Base-by-base conservation (phyloP, 2,329 filamentous ascomycete genomes). In the Thelonectria rubi region DNA sequence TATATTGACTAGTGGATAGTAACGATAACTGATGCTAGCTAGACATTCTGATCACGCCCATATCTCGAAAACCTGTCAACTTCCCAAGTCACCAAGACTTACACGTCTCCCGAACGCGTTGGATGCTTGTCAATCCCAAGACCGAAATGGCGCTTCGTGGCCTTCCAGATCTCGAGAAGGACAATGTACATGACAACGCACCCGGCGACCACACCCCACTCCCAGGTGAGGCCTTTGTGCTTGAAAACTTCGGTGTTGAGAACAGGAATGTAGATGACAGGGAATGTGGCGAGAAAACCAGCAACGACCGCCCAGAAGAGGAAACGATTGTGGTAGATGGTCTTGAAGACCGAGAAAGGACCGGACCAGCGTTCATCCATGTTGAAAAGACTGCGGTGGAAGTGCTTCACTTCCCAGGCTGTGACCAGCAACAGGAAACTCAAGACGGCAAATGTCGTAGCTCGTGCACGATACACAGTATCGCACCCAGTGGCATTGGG, bases 361-460 rank as follows among this genome's bases (percentile, higher is more conserved):
- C 84, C 84, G 3, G 69, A 67, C 77, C 80, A 84, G 34, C 79
- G 74, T 63, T 82, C 79, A 62, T 88, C 81, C 85, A 91, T 89
- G 69, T 83, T 81, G 77, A 92, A 92, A 68, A 92, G 82, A 18
- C 86, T 89, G 47, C 88, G 85, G 15, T 86, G 86, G 75, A 90
- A 88, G 68, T 91, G 87, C 73, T 91, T 88, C 71, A 90, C 88
- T 76, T 92, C 88, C 89, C 89, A 92, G 0, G 90, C 88, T 0
- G 89, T 87, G 58, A 91, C 83, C 7, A 92, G 79, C 6, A 91
- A 81, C 49, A 88, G 80, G 79, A 90, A 91, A 43, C 87, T 90
- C 43, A 92, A 75, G 7, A 86, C 89, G 0, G 89, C 87, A 72
- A 91, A 92, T 5, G 87, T 89, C 1, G 89, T 87, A 0, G 89